Conservation (phyloP, 768 basidiomycete genomes). For the Cyclocybe aegerita region DNA sequence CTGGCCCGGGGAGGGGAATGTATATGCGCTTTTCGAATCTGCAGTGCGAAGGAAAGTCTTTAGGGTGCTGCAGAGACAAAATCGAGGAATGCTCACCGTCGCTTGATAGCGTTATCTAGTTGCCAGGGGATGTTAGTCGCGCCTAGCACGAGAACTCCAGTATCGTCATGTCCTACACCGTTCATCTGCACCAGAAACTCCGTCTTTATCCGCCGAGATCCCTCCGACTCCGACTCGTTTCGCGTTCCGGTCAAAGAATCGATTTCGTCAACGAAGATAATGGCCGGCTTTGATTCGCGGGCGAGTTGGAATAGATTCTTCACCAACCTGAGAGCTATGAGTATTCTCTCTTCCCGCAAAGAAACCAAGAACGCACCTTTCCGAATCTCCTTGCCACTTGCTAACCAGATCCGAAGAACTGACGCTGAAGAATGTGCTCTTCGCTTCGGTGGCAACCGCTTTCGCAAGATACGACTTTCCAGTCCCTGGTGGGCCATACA, state of each 20-base stretch:
- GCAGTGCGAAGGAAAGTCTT: background rate
- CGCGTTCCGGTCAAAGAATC: constrained; percentile 94
- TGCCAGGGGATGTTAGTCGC: constrained; percentile 99
- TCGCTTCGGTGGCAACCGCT: constrained; percentile 98
- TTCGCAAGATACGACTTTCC: constrained; percentile 97
- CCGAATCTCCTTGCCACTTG: constrained; percentile 99
- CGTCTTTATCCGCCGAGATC: constrained; percentile 95
- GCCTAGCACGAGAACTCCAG: constrained; percentile 92
- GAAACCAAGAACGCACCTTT: constrained; percentile 60
- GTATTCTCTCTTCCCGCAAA: background rate
- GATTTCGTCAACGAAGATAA: constrained; percentile 99
- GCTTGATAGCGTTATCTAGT: constrained; percentile 95
- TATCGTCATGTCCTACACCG: constrained; percentile 96
- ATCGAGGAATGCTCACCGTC: constrained; percentile 53
- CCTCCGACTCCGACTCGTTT: constrained; percentile 97
- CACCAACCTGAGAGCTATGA: constrained; percentile 61
- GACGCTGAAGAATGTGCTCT: constrained; percentile 98
- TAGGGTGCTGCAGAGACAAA: background rate
- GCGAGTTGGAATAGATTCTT: constrained; percentile 97
- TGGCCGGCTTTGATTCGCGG: constrained; percentile 92
- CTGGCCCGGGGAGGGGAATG: constrained; percentile 92
- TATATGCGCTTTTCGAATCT: constrained; percentile 98
- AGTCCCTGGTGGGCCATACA: constrained; percentile 97
- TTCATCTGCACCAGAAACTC: constrained; percentile 99
- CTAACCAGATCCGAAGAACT: constrained; percentile 94